These are phyloP conservation scores for Teunomyces gatunensis DNA, from an alignment of 805 yeast species.

Conservation along the genomic window DNA sequence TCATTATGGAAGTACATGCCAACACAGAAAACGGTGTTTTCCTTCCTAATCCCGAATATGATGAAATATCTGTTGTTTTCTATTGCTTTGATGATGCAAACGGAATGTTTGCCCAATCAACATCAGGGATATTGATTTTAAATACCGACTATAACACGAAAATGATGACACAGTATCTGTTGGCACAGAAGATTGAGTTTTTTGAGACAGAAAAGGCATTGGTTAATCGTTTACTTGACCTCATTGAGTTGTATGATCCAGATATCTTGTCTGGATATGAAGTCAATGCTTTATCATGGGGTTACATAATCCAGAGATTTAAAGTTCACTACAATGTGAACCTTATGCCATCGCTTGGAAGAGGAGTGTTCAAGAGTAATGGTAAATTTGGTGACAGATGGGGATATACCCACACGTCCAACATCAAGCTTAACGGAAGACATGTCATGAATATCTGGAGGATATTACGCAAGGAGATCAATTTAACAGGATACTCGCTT, in stretches of 20 bases:
- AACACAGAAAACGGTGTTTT: constrained; percentile 44
- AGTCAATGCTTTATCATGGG: constrained; percentile 81
- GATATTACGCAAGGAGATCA: constrained; percentile 58
- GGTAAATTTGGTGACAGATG: constrained; percentile 65
- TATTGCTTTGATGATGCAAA: constrained; percentile 56
- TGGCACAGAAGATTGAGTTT: constrained; percentile 7
- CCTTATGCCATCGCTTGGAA: constrained; percentile 56
- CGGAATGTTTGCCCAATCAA: constrained; percentile 10
- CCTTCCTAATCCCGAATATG: constrained; percentile 64
- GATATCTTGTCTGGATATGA: constrained; percentile 88
- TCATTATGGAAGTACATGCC: constrained; percentile 68
- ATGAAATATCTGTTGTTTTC: constrained; percentile 57
- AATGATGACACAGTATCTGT: background rate
- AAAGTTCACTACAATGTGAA: constrained; percentile 46
- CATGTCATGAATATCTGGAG: constrained; percentile 89
- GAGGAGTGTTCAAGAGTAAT: constrained; percentile 49
- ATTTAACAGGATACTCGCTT: constrained; percentile 63
- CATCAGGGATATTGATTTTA: constrained; percentile 4
- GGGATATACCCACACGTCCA: constrained; percentile 80
- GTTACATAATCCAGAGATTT: constrained; percentile 73
- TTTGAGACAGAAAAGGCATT: constrained; percentile 58
- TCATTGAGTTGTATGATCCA: constrained; percentile 71
- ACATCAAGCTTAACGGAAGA: constrained; percentile 69
- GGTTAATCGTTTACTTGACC: constrained; percentile 51
- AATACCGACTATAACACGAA: background rate